Evolutionary conservation across 371 early-diverging fungal genomes (phyloP).

Genomic region (Mucor mucedo): DNA sequence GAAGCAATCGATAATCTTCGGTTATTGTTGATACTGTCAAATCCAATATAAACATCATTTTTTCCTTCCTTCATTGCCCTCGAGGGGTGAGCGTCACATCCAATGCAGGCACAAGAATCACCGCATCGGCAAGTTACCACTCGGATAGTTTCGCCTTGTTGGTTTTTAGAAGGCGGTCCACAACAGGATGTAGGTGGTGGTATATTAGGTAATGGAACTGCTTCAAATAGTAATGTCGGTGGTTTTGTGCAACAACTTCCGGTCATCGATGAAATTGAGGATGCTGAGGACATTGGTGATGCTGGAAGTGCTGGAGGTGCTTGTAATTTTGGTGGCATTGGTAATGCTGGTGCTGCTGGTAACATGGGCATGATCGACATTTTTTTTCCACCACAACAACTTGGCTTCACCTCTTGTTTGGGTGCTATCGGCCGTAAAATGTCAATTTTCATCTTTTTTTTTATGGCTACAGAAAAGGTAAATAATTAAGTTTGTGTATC

Average conservation of each 20-base stretch:
- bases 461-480: not conserved
- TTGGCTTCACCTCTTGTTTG: constrained; percentile 1
- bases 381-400: not conserved
- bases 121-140: constrained; percentile 56
- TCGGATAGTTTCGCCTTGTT: constrained; percentile 37
- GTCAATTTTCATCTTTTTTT: constrained; percentile 7
- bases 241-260: constrained; percentile 11
- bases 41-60: constrained; percentile 45
- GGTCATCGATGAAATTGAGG: not conserved
- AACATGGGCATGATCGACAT: not conserved
- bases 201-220: constrained; percentile 20
- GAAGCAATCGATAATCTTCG: constrained; percentile 15
- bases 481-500: not conserved
- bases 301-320: not conserved
- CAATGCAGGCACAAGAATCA: constrained; percentile 51
- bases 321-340: not conserved
- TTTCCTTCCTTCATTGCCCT: constrained; percentile 45
- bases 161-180: constrained; percentile 33
- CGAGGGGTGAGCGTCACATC: constrained; percentile 57
- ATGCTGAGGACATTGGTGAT: not conserved
- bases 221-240: constrained; percentile 3
- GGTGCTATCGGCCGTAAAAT: constrained; percentile 24
- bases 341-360: not conserved
- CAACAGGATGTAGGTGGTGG: constrained; percentile 33
- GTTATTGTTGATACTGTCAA: constrained; percentile 9